Percentiles rank a stretch among this genome's conserved stretches.
These are phyloP conservation scores for Metrosideros polymorpha DNA, from an alignment of 441 rosid species.

Conservation along the genomic window DNA sequence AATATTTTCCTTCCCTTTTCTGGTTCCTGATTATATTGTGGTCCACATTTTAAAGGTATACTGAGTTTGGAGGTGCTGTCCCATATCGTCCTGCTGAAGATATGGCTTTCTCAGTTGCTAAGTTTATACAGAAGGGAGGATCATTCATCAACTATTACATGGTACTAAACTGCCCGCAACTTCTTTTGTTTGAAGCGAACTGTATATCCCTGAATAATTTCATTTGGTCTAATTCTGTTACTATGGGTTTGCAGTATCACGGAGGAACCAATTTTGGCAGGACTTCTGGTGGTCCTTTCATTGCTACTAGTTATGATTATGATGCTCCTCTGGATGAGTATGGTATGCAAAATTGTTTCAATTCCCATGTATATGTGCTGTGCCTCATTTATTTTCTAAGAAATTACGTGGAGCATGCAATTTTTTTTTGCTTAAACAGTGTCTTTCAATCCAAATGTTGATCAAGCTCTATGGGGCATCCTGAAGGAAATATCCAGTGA, in stretches of 20 bases:
- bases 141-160: constrained; percentile 8
- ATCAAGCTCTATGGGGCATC: not conserved
- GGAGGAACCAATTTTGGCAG: constrained; percentile 14
- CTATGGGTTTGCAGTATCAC: constrained; percentile 2
- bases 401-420: not conserved
- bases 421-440: not conserved
- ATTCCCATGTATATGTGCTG: not conserved
- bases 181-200: not conserved
- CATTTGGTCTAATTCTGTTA: not conserved
- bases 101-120: constrained; percentile 10
- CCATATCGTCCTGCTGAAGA: constrained; percentile 11
- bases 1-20: not conserved
- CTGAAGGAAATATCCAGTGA: not conserved
- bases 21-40: not conserved
- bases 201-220: not conserved
- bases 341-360: not conserved
- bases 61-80: constrained; percentile 11
- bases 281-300: constrained; percentile 13
- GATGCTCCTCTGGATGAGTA: constrained; percentile 12
- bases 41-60: not conserved
- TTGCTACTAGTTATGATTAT: constrained; percentile 7
- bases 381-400: not conserved
- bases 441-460: not conserved
- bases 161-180: not conserved
- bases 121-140: constrained; percentile 14